phyloP scores from a whole-genome alignment of 2,329 filamentous ascomycete species.

The Aspergillus sp. region DNA sequence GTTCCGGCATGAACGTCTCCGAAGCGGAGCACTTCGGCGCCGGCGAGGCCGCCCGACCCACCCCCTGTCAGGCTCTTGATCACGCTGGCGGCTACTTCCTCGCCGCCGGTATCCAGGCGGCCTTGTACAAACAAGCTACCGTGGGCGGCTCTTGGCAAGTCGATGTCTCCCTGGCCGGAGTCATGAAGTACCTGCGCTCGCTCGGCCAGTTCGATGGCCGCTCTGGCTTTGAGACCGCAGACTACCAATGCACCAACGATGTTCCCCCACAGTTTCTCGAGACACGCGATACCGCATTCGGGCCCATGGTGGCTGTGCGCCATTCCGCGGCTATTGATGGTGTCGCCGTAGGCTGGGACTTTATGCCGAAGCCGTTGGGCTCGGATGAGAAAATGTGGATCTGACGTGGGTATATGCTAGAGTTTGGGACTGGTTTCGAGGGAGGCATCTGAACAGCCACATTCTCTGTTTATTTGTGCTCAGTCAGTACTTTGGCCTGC shows the following conservation, averaged over 20 bases:
- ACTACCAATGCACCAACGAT: constrained; percentile 35
- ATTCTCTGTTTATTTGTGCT: too few relatives aligned
- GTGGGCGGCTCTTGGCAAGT: constrained; percentile 54
- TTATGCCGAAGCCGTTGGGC: constrained; percentile 54
- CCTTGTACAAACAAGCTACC: constrained; percentile 50
- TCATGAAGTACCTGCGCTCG: constrained; percentile 58
- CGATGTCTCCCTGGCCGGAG: constrained; percentile 57
- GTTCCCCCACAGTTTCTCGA: constrained; percentile 45
- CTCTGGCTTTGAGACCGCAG: constrained; percentile 45
- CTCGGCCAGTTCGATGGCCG: constrained; percentile 53
- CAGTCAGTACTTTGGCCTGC: too few relatives aligned
- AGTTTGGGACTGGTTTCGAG: too few relatives aligned
- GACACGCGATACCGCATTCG: constrained; percentile 49
- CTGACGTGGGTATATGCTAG: too few relatives aligned
- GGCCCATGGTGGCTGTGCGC: constrained; percentile 49
- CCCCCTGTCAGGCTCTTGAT: constrained; percentile 60
- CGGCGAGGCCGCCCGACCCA: constrained; percentile 43
- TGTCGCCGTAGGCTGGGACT: constrained; percentile 50
- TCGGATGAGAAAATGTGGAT: constrained; percentile 39
- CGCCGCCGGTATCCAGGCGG: constrained; percentile 55
- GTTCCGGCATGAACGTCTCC: constrained; percentile 57
- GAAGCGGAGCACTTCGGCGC: constrained; percentile 52
- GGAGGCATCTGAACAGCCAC: too few relatives aligned
- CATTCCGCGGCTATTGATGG: constrained; percentile 55
- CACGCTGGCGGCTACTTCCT: constrained; percentile 59